phyloP scores from a whole-genome alignment of 345 rosid genomes.

The Populus pruinosa region DNA sequence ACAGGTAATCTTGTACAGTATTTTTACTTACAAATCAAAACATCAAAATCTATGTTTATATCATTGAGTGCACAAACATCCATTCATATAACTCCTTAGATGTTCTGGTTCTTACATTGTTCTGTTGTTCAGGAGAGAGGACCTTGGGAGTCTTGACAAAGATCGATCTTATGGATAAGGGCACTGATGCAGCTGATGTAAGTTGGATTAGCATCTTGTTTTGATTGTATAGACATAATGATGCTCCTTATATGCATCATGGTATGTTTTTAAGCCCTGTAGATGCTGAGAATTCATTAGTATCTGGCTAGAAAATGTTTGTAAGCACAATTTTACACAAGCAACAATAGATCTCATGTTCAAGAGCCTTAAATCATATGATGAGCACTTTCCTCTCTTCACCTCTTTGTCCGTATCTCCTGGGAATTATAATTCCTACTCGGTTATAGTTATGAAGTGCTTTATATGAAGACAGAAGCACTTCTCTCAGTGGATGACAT shows the following conservation, averaged over 20 bases:
- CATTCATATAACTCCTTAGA: neutral
- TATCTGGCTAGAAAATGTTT: neutral
- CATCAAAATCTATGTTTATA: neutral
- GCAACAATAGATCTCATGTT: neutral
- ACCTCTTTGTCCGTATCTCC: neutral
- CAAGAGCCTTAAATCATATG: neutral
- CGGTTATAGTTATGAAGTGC: too few relatives aligned
- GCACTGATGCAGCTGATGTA: conserved; percentile 98
- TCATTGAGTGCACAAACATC: neutral
- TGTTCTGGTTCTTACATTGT: neutral
- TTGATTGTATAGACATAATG: neutral
- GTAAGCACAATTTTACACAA: neutral
- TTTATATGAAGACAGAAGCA: neutral
- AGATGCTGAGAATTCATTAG: neutral
- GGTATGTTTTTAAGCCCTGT: neutral
- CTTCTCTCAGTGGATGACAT: neutral
- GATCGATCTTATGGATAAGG: conserved; percentile 99
- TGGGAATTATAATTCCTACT: neutral
- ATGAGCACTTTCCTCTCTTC: neutral
- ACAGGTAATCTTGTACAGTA: conserved; percentile 48
- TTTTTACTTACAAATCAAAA: neutral
- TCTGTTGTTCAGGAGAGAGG: conserved; percentile 74
- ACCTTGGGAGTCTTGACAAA: conserved; percentile 96
- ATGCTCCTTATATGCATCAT: neutral
- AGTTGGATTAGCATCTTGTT: conserved; percentile 33